phyloP scores from a whole-genome alignment of 768 basidiomycete genomes.

The Gymnopilus dilepis region DNA sequence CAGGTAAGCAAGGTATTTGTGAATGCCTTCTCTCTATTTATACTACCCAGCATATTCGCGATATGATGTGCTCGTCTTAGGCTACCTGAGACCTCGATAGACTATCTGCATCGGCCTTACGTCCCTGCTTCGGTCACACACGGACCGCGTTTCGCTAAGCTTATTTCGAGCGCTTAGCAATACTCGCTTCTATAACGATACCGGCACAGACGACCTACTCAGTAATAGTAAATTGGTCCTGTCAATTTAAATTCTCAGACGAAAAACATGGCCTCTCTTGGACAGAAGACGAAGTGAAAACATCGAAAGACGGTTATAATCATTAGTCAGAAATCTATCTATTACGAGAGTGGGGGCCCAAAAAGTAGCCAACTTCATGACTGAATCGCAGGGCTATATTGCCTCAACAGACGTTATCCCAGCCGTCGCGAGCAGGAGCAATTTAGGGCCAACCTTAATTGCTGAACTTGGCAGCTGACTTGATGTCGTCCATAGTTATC shows the following conservation, averaged over 20 bases:
- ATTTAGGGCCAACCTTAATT: not conserved
- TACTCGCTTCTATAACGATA: not conserved
- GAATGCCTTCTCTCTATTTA: not conserved
- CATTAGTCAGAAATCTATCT: too few species aligned
- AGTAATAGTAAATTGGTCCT: too few species aligned
- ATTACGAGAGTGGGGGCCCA: too few species aligned
- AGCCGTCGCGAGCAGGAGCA: not conserved
- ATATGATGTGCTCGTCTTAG: not conserved
- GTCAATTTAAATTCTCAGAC: too few species aligned
- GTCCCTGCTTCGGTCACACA: conserved; percentile 1
- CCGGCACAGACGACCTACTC: too few species aligned
- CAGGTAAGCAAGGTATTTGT: too few species aligned
- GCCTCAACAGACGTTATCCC: not conserved
- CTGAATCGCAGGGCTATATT: too few species aligned
- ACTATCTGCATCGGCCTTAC: not conserved
- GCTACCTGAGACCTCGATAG: not conserved
- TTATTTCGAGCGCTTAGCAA: not conserved
- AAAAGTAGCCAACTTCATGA: too few species aligned
- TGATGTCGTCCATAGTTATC: not conserved
- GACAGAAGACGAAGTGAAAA: too few species aligned
- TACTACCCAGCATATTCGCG: not conserved
- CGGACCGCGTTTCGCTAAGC: not conserved
- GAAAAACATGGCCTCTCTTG: too few species aligned
- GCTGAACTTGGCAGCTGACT: not conserved
- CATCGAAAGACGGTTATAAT: too few species aligned